Percentiles rank a stretch among this genome's conserved stretches.
Conservation (phyloP, 2,329 filamentous ascomycete species). For the Penicillium vulpinum region DNA sequence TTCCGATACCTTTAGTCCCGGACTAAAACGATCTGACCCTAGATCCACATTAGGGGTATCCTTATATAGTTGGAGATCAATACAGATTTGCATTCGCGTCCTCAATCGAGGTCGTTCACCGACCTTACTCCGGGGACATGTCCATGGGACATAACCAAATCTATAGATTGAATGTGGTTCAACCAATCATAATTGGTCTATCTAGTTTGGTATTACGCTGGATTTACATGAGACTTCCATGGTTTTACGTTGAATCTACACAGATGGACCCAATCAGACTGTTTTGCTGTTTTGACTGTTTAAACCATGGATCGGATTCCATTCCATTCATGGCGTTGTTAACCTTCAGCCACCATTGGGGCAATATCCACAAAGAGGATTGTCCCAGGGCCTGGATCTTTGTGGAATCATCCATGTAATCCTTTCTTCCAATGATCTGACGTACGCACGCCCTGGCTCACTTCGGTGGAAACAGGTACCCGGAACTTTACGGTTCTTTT, state of each 20-base stretch:
- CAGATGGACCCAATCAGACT: constrained; percentile 3
- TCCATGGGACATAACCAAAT: no score
- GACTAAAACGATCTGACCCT: constrained; percentile 4
- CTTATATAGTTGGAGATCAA: background rate
- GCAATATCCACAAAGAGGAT: background rate
- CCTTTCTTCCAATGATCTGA: constrained; percentile 1
- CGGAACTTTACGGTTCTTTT: background rate
- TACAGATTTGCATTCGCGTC: constrained; percentile 1
- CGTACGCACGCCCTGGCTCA: background rate
- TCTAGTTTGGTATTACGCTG: no score
- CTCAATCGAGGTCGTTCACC: no score
- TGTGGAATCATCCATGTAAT: background rate
- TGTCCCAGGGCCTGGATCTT: constrained; percentile 5
- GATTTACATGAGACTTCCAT: no score
- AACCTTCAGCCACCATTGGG: background rate
- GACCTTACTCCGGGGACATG: background rate
- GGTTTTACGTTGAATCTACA: no score
- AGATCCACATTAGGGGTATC: constrained; percentile 2
- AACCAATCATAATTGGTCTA: no score
- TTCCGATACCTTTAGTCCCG: constrained; percentile 1
- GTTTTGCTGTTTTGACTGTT: background rate
- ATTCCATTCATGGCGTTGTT: background rate
- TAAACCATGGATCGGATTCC: background rate
- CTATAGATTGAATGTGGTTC: no score
- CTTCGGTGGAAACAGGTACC: constrained; percentile 4